Evolutionary conservation across 2,329 filamentous ascomycete genomes (phyloP), one percentile per base, ranked within the genome.

Genomic region (Verticillium isaacii): DNA sequence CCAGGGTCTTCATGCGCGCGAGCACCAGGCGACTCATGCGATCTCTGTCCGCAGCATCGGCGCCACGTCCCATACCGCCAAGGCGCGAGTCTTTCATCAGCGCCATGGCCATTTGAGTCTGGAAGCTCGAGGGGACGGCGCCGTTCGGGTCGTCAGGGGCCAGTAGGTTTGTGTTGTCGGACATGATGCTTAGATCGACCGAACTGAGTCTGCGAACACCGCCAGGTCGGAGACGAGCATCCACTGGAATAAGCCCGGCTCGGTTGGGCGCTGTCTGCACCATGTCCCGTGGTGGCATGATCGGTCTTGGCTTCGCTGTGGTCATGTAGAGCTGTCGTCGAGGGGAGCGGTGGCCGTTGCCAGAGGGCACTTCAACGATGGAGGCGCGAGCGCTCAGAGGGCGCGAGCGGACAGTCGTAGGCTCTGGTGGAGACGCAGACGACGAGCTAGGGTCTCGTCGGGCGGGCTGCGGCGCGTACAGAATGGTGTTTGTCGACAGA

Each of bases 1-100:
- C 93, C 2, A 98, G 82, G 8, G 90, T 94, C 73, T 95, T 95
- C 92, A 97, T 97, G 37, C 92, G 83, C 9, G 92, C 92, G 56
- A 97, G 80, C 75, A 97, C 90, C 56, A 97, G 83, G 61, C 92
- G 85, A 67, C 89, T 88, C 84, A 93, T 90, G 50, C 90, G 85
- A 70, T 91, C 89, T 29, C 73, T 85, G 81, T 80, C 78, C 60
- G 71, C 74, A 4, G 72, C 62, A 56, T 79, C 75, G 36, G 68
- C 66, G 45, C 72, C 73, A 41, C 71, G 65, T 36, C 72, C 77
- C 36, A 72, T 71, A 19, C 72, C 75, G 68, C 83, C 84, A 60
- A 87, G 74, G 23, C 85, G 85, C 15, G 72, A 75, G 52, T 81
- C 75, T 72, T 82, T 81, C 68, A 88, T 87, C 58, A 87, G 85